Evolutionary conservation across 2,329 filamentous ascomycete genomes (phyloP), one percentile per base, ranked within the genome.

Genomic region (Botrytis galanthina): DNA sequence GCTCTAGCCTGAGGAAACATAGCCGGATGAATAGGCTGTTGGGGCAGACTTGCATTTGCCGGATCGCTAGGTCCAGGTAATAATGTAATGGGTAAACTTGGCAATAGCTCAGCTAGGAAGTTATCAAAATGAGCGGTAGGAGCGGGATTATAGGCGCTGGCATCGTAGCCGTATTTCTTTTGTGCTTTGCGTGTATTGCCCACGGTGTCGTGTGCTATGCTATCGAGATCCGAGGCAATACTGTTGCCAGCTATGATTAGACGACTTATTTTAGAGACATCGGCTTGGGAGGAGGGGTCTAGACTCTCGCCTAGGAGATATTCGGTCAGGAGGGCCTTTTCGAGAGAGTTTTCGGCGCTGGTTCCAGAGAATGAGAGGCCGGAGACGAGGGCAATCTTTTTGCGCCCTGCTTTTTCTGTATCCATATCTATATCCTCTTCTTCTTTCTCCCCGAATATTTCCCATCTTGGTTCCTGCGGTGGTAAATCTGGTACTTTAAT

Each of bases 91-190:
- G 96, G 95, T 39, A 99, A 89, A 26, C 91, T 92, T 2, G 95
- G 94, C 4, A 99, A 88, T 20, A 99, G 85, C 64, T 92, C 88
- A 1, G 92, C 86, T 48, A 99, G 88, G 81, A 97, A 96, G 9
- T 88, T 87, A 84, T 99, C 96, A 48, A 99, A 87, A 64, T 93
- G 91, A 73, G 92, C 90, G 4, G 93, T 94, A 0, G 96, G 96
- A 1, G 92, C 86, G 2, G 95, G 87, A 80, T 99, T 97, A 85
- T 98, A 99, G 0, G 92, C 83, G 72, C 91, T 91, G 73, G 93
- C 90, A 82, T 99, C 96, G 84, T 98, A 98, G 74, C 96, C 95
- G 83, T 98, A 98, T 81, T 97, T 97, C 82, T 94, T 97, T 69
- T 86, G 83, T 78, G 75, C 84, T 75, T 81, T 82, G 22, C 80